phyloP scores from a whole-genome alignment of 441 rosid species.

The Jatropha podagrica region DNA sequence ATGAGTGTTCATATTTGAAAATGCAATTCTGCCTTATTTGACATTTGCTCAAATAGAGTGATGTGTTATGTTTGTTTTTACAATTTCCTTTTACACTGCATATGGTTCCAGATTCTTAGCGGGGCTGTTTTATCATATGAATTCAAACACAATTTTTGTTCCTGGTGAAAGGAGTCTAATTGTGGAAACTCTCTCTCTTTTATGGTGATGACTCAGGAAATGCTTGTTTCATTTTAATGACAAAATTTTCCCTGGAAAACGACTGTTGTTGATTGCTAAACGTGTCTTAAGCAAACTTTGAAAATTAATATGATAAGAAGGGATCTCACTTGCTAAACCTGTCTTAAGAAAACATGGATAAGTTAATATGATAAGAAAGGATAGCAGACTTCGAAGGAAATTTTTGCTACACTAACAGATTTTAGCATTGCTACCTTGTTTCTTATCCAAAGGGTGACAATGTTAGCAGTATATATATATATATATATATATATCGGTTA shows the following conservation, averaged over 20 bases:
- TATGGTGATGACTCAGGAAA: not conserved
- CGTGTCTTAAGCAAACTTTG: not conserved
- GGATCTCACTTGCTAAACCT: too few species aligned
- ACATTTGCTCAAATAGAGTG: not conserved
- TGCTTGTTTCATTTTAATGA: not conserved
- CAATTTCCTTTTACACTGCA: not conserved
- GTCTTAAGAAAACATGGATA: not conserved
- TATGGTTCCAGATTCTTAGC: not conserved
- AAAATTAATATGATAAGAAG: too few species aligned
- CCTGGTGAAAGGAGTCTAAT: not conserved
- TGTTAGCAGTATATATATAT: not conserved
- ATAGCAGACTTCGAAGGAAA: not conserved
- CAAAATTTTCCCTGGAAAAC: not conserved
- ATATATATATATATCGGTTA: not conserved
- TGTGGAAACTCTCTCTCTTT: not conserved
- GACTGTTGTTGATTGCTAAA: too few species aligned
- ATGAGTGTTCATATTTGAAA: not conserved
- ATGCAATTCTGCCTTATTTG: not conserved
- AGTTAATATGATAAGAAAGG: not conserved
- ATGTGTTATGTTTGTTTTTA: too few species aligned
- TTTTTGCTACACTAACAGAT: not conserved
- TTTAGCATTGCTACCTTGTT: not conserved
- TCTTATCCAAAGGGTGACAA: not conserved
- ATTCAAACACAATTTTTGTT: too few species aligned
- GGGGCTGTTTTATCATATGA: not conserved